Conservation (phyloP, 257 asterid genomes). For the Solanum infundibuliforme region DNA sequence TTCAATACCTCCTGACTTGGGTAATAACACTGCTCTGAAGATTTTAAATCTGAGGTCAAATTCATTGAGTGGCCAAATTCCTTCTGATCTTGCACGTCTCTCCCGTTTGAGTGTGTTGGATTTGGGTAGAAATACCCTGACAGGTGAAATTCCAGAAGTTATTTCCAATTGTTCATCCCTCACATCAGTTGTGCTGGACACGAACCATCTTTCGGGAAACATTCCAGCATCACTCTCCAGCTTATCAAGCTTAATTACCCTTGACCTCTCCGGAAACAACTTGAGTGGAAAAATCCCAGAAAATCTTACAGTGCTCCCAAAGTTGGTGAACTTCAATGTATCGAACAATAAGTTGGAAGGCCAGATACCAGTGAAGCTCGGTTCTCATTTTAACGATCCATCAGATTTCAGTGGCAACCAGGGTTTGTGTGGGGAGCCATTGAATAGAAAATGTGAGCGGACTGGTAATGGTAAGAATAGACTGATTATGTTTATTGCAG, state of each 20-base stretch:
- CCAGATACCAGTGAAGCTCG: conserved; percentile 36
- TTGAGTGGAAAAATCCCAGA: conserved; percentile 45
- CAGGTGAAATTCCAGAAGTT: conserved; percentile 44
- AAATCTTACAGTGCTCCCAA: conserved; percentile 33
- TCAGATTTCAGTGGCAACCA: conserved; percentile 38
- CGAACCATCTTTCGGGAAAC: conserved; percentile 28
- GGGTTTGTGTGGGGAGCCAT: conserved; percentile 54
- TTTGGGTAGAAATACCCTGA: conserved; percentile 44
- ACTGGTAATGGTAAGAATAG: conserved; percentile 23
- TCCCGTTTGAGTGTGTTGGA: conserved; percentile 42
- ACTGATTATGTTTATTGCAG: conserved; percentile 47
- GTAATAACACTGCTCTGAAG: conserved; percentile 46
- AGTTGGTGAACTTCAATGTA: conserved; percentile 38
- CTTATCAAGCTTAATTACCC: conserved; percentile 16
- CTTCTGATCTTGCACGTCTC: conserved; percentile 33
- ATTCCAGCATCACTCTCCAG: conserved; percentile 20
- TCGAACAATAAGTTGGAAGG: conserved; percentile 53
- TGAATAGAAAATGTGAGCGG: conserved; percentile 31
- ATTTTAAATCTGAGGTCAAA: conserved; percentile 39
- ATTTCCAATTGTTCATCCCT: conserved; percentile 49
- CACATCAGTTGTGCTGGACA: conserved; percentile 26
- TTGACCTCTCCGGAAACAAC: conserved; percentile 28
- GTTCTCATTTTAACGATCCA: conserved; percentile 37
- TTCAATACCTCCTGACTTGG: conserved; percentile 52
- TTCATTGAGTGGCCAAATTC: conserved; percentile 41